phyloP scores from a whole-genome alignment of 2,329 filamentous ascomycete genomes.

The Domatiomyces catenatus region DNA sequence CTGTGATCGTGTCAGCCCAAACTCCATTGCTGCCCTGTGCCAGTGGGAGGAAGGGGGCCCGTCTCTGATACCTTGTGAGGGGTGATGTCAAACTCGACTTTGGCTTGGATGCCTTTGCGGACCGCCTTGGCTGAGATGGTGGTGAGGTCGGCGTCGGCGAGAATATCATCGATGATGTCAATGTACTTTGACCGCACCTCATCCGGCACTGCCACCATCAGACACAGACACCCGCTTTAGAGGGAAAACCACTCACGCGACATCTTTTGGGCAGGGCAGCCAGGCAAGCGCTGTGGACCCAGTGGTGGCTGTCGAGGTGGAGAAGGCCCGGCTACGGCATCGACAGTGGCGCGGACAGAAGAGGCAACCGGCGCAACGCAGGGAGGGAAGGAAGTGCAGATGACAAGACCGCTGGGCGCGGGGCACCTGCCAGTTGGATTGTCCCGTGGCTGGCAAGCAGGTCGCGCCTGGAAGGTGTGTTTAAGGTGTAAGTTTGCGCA shows the following conservation, averaged over 20 bases:
- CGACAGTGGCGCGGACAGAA: not conserved
- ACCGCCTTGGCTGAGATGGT: slow-evolving; percentile 52
- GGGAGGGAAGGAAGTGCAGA: not conserved
- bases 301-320: not conserved
- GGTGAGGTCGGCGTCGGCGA: slow-evolving; percentile 44
- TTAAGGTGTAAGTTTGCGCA: not conserved
- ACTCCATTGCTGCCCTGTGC: slow-evolving; percentile 5
- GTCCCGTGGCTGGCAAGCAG: not conserved
- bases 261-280: slow-evolving; percentile 2
- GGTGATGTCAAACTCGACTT: slow-evolving; percentile 45
- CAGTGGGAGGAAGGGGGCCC: no score
- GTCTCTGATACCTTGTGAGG: slow-evolving; percentile 46
- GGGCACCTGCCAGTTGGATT: not conserved
- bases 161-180: slow-evolving; percentile 47
- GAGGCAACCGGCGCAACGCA: not conserved
- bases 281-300: not conserved
- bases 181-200: slow-evolving; percentile 37
- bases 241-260: slow-evolving; percentile 7
- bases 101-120: slow-evolving; percentile 46
- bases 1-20: not conserved
- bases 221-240: not conserved
- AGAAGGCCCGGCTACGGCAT: not conserved
- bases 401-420: not conserved
- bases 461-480: not conserved
- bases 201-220: slow-evolving; percentile 29